phyloP scores from a whole-genome alignment of 2,329 filamentous ascomycete genomes.

The Fusarium nanum region DNA sequence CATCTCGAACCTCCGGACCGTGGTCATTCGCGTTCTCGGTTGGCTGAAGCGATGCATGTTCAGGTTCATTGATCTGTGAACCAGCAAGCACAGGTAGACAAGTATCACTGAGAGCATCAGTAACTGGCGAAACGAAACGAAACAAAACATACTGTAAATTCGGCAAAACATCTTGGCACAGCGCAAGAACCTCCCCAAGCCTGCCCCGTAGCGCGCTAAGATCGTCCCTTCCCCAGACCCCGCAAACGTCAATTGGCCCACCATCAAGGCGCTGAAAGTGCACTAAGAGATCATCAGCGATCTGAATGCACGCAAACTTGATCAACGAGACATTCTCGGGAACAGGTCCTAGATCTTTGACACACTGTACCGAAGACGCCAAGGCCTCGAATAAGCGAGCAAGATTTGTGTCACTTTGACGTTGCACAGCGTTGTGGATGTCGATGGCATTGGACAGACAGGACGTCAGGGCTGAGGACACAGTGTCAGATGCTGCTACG shows the following conservation, averaged over 20 bases:
- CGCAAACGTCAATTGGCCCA: conserved; percentile 24
- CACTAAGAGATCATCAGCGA: conserved; percentile 43
- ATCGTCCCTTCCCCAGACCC: conserved; percentile 37
- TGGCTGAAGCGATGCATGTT: background rate
- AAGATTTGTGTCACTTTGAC: conserved; percentile 11
- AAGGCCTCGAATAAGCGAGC: conserved; percentile 6
- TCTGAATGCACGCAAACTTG: conserved; percentile 40
- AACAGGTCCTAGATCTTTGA: background rate
- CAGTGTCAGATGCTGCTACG: conserved; percentile 18
- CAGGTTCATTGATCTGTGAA: background rate
- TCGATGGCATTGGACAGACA: conserved; percentile 37
- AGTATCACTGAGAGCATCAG: background rate
- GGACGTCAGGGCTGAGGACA: conserved; percentile 20
- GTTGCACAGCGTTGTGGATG: conserved; percentile 14
- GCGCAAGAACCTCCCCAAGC: conserved; percentile 31
- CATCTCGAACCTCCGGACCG: background rate
- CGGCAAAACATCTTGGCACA: conserved; percentile 16
- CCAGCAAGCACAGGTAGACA: background rate
- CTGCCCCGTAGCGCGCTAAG: conserved; percentile 33
- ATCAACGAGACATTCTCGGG: background rate
- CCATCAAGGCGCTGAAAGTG: conserved; percentile 33
- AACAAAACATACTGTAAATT: conserved; percentile 14
- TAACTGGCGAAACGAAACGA: background rate
- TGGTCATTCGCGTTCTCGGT: background rate
- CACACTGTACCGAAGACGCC: conserved; percentile 7